Conservation (phyloP, 108 stramenopile genomes). For the Hondaea fermentalgiana region DNA sequence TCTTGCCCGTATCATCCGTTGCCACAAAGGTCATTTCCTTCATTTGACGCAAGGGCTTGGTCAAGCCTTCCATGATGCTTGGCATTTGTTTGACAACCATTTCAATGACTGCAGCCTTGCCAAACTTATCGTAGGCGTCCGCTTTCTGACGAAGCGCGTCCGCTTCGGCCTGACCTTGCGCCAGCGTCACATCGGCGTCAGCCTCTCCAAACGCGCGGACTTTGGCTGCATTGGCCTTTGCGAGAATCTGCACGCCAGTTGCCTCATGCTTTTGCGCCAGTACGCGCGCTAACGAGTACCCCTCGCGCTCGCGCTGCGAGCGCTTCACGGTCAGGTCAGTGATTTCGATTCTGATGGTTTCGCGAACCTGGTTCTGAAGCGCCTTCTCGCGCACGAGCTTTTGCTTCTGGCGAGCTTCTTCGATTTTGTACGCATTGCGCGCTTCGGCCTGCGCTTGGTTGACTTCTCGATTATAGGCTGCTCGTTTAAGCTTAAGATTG, state of each 20-base stretch:
- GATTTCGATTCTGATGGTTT: slow-evolving; percentile 23
- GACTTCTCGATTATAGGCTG: slow-evolving; percentile 27
- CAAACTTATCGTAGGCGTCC: slow-evolving; percentile 32
- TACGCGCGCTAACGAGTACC: slow-evolving; percentile 32
- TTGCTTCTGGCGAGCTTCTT: slow-evolving; percentile 36
- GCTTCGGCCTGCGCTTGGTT: slow-evolving; percentile 26
- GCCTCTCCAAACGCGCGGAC: not conserved
- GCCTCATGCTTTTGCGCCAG: slow-evolving; percentile 38
- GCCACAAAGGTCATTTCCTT: slow-evolving; percentile 35
- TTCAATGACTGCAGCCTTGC: slow-evolving; percentile 31
- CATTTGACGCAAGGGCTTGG: slow-evolving; percentile 27
- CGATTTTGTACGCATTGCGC: slow-evolving; percentile 26
- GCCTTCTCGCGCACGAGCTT: slow-evolving; percentile 32
- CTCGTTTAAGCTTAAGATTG: not conserved
- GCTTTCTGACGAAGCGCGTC: slow-evolving; percentile 33
- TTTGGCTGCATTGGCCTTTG: not conserved
- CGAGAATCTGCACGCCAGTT: not conserved
- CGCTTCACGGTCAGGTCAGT: slow-evolving; percentile 28
- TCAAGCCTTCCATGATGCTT: slow-evolving; percentile 24
- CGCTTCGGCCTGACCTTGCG: slow-evolving; percentile 29
- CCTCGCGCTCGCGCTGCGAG: slow-evolving; percentile 36
- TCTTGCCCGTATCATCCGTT: too few species aligned
- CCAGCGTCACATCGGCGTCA: not conserved
- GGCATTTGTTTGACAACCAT: slow-evolving; percentile 36
- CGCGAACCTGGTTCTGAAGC: slow-evolving; percentile 39